phyloP scores from a whole-genome alignment of 768 basidiomycete genomes.

The Lentinula guzmanii region DNA sequence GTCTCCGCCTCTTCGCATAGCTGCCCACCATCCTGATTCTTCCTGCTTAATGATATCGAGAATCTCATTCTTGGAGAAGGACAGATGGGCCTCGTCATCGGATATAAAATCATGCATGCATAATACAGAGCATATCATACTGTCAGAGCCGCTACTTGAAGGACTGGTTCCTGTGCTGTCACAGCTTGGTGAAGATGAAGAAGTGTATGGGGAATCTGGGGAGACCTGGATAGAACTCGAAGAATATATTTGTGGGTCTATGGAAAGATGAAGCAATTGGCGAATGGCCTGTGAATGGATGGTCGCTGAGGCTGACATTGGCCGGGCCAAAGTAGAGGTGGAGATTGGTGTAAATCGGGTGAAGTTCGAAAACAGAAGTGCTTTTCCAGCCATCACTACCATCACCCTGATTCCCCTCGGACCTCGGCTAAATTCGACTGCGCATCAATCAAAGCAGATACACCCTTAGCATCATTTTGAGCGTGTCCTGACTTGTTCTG shows the following conservation, averaged over 20 bases:
- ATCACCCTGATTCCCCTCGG: background rate
- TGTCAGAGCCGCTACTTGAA: constrained; percentile 23
- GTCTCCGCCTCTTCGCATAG: constrained; percentile 47
- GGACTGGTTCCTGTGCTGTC: constrained; percentile 24
- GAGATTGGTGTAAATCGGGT: background rate
- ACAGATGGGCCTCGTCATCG: constrained; percentile 53
- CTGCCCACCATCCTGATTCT: constrained; percentile 79
- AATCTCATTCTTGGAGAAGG: constrained; percentile 62
- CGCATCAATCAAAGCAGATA: background rate
- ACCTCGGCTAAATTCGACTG: background rate
- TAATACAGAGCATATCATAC: constrained; percentile 44
- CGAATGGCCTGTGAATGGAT: constrained; percentile 27
- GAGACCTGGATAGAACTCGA: constrained; percentile 21
- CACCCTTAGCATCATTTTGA: too few species aligned
- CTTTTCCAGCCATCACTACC: background rate
- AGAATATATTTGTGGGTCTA: constrained; percentile 24
- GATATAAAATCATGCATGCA: constrained; percentile 68
- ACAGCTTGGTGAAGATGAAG: constrained; percentile 27
- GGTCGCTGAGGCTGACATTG: constrained; percentile 9
- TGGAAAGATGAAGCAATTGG: constrained; percentile 34
- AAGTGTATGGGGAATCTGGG: constrained; percentile 18
- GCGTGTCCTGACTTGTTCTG: too few species aligned
- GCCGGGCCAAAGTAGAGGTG: background rate
- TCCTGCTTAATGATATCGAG: constrained; percentile 64
- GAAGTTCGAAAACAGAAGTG: background rate